Evolutionary conservation across 2,329 filamentous ascomycete genomes (phyloP).

Genomic region (Neospermospora avenae): DNA sequence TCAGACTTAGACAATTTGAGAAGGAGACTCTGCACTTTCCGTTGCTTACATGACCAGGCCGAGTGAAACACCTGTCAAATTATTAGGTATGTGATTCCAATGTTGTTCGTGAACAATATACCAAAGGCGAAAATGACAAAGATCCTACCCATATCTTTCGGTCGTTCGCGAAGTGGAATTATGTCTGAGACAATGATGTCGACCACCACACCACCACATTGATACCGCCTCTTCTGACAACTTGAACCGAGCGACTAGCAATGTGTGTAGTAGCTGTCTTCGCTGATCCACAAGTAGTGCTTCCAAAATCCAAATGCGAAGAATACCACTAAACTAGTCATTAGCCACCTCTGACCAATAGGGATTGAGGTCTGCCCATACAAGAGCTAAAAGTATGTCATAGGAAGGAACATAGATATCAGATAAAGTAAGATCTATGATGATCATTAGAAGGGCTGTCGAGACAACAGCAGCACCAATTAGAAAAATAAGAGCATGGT

Average conservation of each 20-base stretch:
- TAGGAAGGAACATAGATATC: constrained; percentile 19
- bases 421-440: constrained; percentile 9
- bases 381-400: constrained; percentile 10
- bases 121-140: constrained; percentile 42
- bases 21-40: no score
- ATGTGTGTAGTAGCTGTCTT: constrained; percentile 46
- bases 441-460: constrained; percentile 22
- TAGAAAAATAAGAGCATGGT: constrained; percentile 8
- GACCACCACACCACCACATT: constrained; percentile 42
- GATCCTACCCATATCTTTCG: constrained; percentile 40
- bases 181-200: constrained; percentile 51
- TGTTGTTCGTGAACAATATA: constrained; percentile 38
- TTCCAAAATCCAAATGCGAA: constrained; percentile 42
- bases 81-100: not conserved
- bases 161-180: constrained; percentile 46
- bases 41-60: no score
- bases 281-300: constrained; percentile 49
- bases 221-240: constrained; percentile 46
- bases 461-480: constrained; percentile 20
- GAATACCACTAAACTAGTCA: constrained; percentile 37
- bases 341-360: constrained; percentile 47
- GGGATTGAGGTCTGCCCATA: constrained; percentile 48
- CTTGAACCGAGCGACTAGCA: constrained; percentile 50
- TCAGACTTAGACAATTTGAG: no score
- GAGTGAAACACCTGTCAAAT: constrained; percentile 32